Conservation (phyloP, 1,284 basidiomycete species). For the Ceratobasidium sp. region DNA sequence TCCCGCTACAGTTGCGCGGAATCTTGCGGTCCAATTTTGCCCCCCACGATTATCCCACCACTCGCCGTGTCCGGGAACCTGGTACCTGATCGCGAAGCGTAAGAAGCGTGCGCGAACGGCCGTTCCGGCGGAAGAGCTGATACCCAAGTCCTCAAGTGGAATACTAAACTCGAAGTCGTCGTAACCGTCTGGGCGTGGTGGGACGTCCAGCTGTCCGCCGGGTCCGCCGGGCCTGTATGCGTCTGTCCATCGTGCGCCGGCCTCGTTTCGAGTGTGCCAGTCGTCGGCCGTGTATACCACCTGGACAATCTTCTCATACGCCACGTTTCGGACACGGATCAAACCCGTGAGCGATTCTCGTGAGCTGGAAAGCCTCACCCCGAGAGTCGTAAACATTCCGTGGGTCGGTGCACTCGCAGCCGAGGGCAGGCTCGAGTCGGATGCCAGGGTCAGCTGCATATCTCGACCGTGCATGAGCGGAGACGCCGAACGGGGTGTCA, state of each 20-base stretch:
- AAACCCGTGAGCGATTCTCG: conserved; percentile 14
- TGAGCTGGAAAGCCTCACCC: not conserved
- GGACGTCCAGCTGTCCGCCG: not conserved
- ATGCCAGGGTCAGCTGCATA: conserved; percentile 14
- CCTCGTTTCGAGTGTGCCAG: conserved; percentile 16
- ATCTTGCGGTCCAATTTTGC: conserved; percentile 26
- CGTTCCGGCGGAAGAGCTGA: not conserved
- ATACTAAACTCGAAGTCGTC: conserved; percentile 29
- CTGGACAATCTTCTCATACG: conserved; percentile 13
- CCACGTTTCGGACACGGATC: conserved; percentile 20
- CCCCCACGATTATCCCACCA: conserved; percentile 31
- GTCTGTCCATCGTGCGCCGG: conserved; percentile 3
- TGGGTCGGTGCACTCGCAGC: conserved; percentile 2
- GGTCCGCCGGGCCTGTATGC: not conserved
- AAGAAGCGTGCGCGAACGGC: conserved; percentile 8
- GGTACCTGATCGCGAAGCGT: conserved; percentile 13
- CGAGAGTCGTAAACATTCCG: conserved; percentile 9
- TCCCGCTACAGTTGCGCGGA: not conserved
- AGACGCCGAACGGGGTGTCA: not conserved
- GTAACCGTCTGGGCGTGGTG: conserved; percentile 23
- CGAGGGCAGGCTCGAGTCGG: conserved; percentile 25
- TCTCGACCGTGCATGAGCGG: not conserved
- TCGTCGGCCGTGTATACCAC: conserved; percentile 21
- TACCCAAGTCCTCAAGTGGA: conserved; percentile 13
- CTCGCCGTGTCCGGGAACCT: conserved; percentile 8